These are phyloP conservation scores for Physcia stellaris DNA, from an alignment of 495 filamentous ascomycete genomes.

Conservation along the genomic window DNA sequence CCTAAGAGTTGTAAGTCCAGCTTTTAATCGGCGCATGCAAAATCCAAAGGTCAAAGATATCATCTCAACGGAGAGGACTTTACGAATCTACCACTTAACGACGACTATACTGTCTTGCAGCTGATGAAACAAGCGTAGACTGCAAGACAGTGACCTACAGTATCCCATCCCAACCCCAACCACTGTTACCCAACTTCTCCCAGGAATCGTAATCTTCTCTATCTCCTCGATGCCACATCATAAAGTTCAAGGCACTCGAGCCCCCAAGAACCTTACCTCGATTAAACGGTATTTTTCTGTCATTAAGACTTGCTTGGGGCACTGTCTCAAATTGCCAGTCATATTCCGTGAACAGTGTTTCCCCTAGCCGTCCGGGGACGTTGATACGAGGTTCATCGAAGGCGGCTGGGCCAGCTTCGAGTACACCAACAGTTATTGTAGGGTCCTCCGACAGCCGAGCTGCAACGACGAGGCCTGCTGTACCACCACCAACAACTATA, in stretches of 20 bases:
- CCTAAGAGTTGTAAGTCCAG: too few relatives aligned
- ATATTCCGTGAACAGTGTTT: slow-evolving; percentile 25
- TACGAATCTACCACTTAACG: too few relatives aligned
- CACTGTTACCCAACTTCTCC: slow-evolving; percentile 37
- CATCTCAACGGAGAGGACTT: too few relatives aligned
- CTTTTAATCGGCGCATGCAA: too few relatives aligned
- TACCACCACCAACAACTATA: slow-evolving; percentile 29
- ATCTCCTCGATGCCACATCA: slow-evolving; percentile 43
- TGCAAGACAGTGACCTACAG: slow-evolving; percentile 18
- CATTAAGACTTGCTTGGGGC: slow-evolving; percentile 23
- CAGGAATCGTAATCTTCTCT: slow-evolving; percentile 44
- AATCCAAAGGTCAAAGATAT: too few relatives aligned
- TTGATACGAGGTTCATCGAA: slow-evolving; percentile 28
- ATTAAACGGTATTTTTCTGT: slow-evolving; percentile 20
- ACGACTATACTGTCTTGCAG: too few relatives aligned
- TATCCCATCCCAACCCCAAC: slow-evolving; percentile 44
- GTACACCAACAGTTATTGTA: slow-evolving; percentile 26
- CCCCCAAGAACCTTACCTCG: slow-evolving; percentile 31
- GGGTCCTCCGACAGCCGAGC: slow-evolving; percentile 25
- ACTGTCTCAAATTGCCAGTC: slow-evolving; percentile 33
- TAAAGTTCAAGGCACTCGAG: slow-evolving; percentile 33
- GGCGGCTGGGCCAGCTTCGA: slow-evolving; percentile 31
- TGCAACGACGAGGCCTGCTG: slow-evolving; percentile 28
- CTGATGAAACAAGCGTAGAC: background rate
- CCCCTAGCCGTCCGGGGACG: slow-evolving; percentile 28